Conservation (phyloP, 495 filamentous ascomycete species). For the Tuber indicum region DNA sequence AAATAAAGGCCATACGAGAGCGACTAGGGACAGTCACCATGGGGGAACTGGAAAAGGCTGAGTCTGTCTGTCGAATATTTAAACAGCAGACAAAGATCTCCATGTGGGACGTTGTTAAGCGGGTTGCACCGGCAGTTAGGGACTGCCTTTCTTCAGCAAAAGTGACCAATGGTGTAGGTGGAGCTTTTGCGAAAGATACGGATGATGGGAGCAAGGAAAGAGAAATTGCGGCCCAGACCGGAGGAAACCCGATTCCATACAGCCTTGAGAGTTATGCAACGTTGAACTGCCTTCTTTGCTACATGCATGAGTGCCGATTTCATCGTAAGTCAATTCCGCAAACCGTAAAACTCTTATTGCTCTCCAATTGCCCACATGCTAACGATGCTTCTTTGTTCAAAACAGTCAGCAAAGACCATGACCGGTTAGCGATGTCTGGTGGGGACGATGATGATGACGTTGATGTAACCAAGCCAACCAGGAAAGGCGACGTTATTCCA, state of each 20-base stretch:
- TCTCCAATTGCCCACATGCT: not conserved
- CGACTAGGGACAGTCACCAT: slow-evolving; percentile 11
- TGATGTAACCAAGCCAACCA: not conserved
- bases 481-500: slow-evolving; percentile 19
- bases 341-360: not conserved
- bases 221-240: slow-evolving; percentile 13
- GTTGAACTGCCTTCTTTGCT: slow-evolving; percentile 42
- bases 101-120: slow-evolving; percentile 39
- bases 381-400: not conserved
- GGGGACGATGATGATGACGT: slow-evolving; percentile 3
- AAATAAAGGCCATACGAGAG: slow-evolving; percentile 23
- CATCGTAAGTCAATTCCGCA: slow-evolving; percentile 27
- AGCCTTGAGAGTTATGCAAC: slow-evolving; percentile 41
- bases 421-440: slow-evolving; percentile 24
- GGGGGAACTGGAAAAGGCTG: slow-evolving; percentile 28
- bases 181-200: not conserved
- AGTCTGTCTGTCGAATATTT: slow-evolving; percentile 34
- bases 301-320: slow-evolving; percentile 43
- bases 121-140: slow-evolving; percentile 23
- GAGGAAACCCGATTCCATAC: slow-evolving; percentile 32
- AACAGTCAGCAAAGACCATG: slow-evolving; percentile 33
- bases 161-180: slow-evolving; percentile 3
- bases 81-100: slow-evolving; percentile 27
- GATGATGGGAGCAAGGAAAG: slow-evolving; percentile 11
- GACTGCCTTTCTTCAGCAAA: slow-evolving; percentile 20